These are phyloP conservation scores for Orbilia oligospora DNA, from an alignment of 2,329 filamentous ascomycete genomes.

Conservation along the genomic window DNA sequence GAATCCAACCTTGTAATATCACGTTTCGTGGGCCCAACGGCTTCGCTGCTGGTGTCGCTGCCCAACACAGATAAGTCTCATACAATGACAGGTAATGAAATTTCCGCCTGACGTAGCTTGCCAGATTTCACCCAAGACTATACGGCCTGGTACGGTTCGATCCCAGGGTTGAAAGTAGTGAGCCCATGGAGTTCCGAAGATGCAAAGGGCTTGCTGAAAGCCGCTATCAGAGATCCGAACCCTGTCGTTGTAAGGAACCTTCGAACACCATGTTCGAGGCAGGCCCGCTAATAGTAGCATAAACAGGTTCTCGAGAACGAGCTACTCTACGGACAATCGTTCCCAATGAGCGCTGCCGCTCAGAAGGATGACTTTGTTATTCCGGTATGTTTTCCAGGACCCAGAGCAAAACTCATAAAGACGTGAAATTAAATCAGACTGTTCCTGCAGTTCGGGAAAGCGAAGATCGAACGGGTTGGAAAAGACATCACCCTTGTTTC, in stretches of 20 bases:
- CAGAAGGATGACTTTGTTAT: constrained; percentile 97
- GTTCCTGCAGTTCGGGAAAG: constrained; percentile 82
- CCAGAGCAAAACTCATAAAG: constrained; percentile 65
- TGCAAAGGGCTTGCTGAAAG: constrained; percentile 97
- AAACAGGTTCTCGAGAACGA: constrained; percentile 81
- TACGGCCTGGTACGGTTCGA: constrained; percentile 98
- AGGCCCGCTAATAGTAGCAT: neutral
- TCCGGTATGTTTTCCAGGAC: constrained; percentile 69
- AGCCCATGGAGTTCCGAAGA: constrained; percentile 97
- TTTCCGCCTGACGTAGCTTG: constrained; percentile 22
- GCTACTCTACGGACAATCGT: constrained; percentile 87
- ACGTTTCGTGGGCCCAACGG: constrained; percentile 99
- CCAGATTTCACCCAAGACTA: constrained; percentile 77
- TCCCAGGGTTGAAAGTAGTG: constrained; percentile 97
- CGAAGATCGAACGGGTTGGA: constrained; percentile 96
- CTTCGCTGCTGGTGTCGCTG: constrained; percentile 93
- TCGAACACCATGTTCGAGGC: neutral
- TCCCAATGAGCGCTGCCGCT: constrained; percentile 95
- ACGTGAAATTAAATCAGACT: constrained; percentile 4
- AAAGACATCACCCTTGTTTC: constrained; percentile 97
- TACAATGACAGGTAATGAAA: neutral
- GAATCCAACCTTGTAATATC: constrained; percentile 99
- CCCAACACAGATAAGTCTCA: constrained; percentile 77
- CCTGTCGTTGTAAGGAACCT: constrained; percentile 77
- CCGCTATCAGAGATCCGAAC: constrained; percentile 97